phyloP scores from a whole-genome alignment of 805 yeast species.

The Peterozyma toletana region DNA sequence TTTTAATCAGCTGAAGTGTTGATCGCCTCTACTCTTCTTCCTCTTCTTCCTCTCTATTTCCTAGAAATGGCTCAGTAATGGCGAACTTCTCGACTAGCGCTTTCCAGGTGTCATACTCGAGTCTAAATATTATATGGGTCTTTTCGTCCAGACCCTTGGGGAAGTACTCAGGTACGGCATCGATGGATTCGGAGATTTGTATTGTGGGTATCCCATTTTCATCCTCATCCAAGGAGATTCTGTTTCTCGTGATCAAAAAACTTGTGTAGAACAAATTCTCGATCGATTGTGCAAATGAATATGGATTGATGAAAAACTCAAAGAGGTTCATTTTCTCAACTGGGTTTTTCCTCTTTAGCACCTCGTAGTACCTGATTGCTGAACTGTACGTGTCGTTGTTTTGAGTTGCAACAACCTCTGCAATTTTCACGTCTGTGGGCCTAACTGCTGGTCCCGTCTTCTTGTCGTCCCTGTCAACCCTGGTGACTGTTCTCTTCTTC shows the following conservation, averaged over 20 bases:
- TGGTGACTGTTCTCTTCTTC: constrained; percentile 29
- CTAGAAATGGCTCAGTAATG: constrained; percentile 44
- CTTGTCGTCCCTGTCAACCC: constrained; percentile 33
- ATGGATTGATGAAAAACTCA: constrained; percentile 65
- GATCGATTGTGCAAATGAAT: constrained; percentile 68
- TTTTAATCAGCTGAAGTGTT: too few species aligned
- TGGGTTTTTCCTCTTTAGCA: constrained; percentile 25
- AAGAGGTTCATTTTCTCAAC: constrained; percentile 46
- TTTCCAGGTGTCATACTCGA: constrained; percentile 65
- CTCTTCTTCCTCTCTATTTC: background rate
- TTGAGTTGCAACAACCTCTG: constrained; percentile 40
- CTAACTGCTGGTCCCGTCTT: constrained; percentile 31
- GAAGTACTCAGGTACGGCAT: constrained; percentile 9
- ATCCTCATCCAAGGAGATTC: constrained; percentile 46
- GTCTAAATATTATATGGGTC: constrained; percentile 65
- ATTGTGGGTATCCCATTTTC: constrained; percentile 29
- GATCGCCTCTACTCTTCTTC: too few species aligned
- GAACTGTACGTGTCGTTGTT: constrained; percentile 57
- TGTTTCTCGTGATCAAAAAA: constrained; percentile 71
- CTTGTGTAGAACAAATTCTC: constrained; percentile 83
- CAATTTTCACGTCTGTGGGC: constrained; percentile 47
- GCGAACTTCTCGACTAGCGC: constrained; percentile 43
- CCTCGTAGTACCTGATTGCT: constrained; percentile 46
- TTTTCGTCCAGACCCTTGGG: constrained; percentile 9
- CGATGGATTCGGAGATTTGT: constrained; percentile 17